Base-by-base conservation (phyloP, 73 alveolate species). In the Paramecium sexaurelia region DNA sequence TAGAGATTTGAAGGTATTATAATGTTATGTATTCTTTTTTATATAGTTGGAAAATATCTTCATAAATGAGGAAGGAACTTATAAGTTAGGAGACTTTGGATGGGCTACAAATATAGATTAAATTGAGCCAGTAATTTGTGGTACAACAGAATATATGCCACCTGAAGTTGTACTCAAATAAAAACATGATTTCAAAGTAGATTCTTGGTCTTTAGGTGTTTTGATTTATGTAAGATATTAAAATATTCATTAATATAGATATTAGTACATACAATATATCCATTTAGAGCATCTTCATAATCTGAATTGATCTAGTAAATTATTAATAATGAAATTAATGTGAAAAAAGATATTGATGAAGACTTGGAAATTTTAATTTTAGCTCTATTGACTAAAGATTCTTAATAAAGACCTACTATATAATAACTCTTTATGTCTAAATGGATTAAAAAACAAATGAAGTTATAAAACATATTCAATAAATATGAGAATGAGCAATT, bases 181-280 rank as follows among this genome's bases (percentile, higher is more conserved):
- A 91, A 90, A 40, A 29, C 93, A 86, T 75, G 96, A 92, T 73
- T 87, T 55, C 75, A 91, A 95, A 3, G 84, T 95, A 55, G 98
- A 95, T 93, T 91, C 91, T 33, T 95, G 98, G 98, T 84, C 95
- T 41, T 75, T 95, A 39, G 98, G 98, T 5, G 95, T 95, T 8
- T 22, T 95, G 43, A 40, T 93, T 75, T 95, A 95, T 91, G 98
- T 69, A 69, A 4, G 2, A 3, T 4, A 13, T 32, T 7, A 3
- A 2, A 5, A 11, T 47, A 47, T 47, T n/a, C n/a, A n/a, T n/a
- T n/a, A n/a, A n/a, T 3, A 27, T 4, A 69, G 85, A 13, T 92
- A 83, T 86, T 93, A 94, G 26, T 95, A 0, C 95, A 95, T 93
- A 95, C 96, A 17, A 87, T 71, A 55, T 87, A 94, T 22, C 98